Conservation (phyloP, 2,329 filamentous ascomycete genomes). For the Sporothrix mexicana region DNA sequence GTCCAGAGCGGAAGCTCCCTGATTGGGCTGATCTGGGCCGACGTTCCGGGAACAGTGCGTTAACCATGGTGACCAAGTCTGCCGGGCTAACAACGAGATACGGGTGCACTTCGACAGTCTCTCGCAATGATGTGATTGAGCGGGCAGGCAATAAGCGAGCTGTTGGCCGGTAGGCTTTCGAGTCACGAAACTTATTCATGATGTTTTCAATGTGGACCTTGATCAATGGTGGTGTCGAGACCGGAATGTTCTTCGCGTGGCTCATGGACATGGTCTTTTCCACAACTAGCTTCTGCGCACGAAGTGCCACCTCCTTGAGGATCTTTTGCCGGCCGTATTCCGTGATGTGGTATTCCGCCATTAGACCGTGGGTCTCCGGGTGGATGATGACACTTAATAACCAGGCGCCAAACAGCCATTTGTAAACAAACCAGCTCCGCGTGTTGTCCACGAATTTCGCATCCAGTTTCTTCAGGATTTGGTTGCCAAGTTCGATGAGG, state of each 20-base stretch:
- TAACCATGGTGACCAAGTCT: slow-evolving; percentile 79
- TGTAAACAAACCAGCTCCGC: slow-evolving; percentile 81
- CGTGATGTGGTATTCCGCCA: slow-evolving; percentile 90
- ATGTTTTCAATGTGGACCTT: slow-evolving; percentile 75
- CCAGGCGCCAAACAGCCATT: slow-evolving; percentile 92
- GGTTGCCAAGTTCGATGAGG: slow-evolving; percentile 81
- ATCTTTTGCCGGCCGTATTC: slow-evolving; percentile 87
- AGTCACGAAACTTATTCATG: slow-evolving; percentile 65
- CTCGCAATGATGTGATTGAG: slow-evolving; percentile 72
- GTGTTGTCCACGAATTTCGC: slow-evolving; percentile 74
- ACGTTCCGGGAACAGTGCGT: slow-evolving; percentile 80
- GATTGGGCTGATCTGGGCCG: slow-evolving; percentile 67
- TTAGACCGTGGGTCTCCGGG: slow-evolving; percentile 79
- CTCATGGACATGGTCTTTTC: slow-evolving; percentile 61
- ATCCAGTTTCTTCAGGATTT: slow-evolving; percentile 79
- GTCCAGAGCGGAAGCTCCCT: slow-evolving; percentile 68
- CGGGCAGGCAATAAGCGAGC: slow-evolving; percentile 72
- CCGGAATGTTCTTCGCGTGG: slow-evolving; percentile 46
- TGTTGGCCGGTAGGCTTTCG: slow-evolving; percentile 54
- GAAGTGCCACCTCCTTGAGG: slow-evolving; percentile 77
- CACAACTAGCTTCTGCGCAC: slow-evolving; percentile 78
- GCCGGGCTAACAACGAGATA: slow-evolving; percentile 80
- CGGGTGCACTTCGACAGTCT: slow-evolving; percentile 78
- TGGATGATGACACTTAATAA: slow-evolving; percentile 83
- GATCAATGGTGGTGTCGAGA: slow-evolving; percentile 67